phyloP scores from a whole-genome alignment of 257 asterid genomes.

The Nicotiana attenuata region DNA sequence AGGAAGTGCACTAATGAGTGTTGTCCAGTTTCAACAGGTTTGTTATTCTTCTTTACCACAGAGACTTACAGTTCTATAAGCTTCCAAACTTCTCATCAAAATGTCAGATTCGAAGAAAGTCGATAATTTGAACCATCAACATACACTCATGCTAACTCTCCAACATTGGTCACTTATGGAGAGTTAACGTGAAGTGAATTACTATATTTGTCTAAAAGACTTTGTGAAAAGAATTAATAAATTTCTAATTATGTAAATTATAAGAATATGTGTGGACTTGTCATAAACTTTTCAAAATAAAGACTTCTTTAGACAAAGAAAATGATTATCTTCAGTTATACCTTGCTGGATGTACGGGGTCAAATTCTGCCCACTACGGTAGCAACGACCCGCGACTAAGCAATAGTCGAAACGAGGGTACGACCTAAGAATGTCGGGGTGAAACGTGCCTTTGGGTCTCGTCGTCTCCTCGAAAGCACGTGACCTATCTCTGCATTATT shows the following conservation, averaged over 20 bases:
- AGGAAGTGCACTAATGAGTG: conserved; percentile 8
- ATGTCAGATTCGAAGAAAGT: background rate
- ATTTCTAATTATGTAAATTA: background rate
- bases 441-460: no score
- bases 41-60: background rate
- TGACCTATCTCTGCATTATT: no score
- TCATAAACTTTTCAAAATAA: background rate
- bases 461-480: no score
- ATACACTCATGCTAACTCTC: background rate
- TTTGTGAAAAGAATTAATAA: background rate
- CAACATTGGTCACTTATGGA: background rate
- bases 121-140: background rate
- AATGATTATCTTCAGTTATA: background rate
- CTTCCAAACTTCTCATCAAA: background rate
- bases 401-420: no score
- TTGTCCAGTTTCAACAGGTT: conserved; percentile 28
- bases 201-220: background rate
- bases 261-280: background rate
- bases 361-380: no score
- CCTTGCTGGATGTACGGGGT: no score
- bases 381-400: no score
- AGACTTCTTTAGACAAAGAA: background rate
- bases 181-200: background rate
- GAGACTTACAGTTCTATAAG: background rate
- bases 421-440: no score